Conservation (phyloP, 2,329 filamentous ascomycete species). For the Penicillium sp. region DNA sequence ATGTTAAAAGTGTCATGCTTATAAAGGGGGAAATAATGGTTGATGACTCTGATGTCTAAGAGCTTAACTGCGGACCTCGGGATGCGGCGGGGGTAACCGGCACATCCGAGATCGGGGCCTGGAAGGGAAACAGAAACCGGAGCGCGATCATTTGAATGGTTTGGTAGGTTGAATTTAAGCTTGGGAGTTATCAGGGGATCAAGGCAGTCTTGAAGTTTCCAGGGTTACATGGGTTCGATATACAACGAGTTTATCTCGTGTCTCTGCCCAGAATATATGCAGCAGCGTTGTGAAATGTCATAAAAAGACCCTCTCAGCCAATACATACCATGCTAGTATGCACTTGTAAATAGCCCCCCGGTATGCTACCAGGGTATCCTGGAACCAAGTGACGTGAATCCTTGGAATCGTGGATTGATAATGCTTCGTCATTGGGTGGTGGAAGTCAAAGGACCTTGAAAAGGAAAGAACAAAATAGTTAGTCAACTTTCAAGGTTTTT, state of each 20-base stretch:
- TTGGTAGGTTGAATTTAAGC: too few relatives aligned
- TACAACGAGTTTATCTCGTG: background rate
- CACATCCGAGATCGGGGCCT: constrained; percentile 11
- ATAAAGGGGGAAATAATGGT: too few relatives aligned
- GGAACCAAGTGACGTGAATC: background rate
- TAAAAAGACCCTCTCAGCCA: background rate
- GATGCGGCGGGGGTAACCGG: constrained; percentile 1
- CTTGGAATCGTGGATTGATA: background rate
- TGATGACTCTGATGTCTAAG: background rate
- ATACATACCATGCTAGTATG: constrained; percentile 5
- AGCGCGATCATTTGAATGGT: background rate
- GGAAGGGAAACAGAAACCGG: background rate
- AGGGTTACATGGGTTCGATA: background rate
- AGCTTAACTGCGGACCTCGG: background rate
- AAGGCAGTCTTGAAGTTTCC: too few relatives aligned
- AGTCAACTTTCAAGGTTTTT: background rate
- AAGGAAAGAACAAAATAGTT: background rate
- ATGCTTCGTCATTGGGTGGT: background rate
- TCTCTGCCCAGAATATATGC: too few relatives aligned
- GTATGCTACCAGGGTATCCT: background rate
- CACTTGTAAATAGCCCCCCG: background rate
- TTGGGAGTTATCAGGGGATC: too few relatives aligned
- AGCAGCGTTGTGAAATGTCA: too few relatives aligned
- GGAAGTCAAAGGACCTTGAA: too few relatives aligned
- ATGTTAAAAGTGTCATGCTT: background rate